Percentiles rank a stretch among this genome's conserved stretches.
These are phyloP conservation scores for Sarocladium oryzae DNA, from an alignment of 2,329 filamentous ascomycete species.

Conservation along the genomic window DNA sequence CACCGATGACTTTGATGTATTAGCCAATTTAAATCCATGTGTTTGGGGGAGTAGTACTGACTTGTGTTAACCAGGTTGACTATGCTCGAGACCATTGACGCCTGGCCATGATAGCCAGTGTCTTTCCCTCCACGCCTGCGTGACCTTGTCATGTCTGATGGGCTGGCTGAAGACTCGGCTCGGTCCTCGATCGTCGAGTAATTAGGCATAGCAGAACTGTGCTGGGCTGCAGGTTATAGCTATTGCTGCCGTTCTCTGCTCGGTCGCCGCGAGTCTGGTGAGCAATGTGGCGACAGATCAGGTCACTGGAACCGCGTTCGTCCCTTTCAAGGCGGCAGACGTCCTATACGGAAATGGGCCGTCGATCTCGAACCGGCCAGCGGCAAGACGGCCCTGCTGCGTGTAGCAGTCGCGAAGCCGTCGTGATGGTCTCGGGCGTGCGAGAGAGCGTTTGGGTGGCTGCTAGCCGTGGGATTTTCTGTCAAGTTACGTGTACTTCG, in stretches of 20 bases:
- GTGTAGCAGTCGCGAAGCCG: constrained; percentile 5
- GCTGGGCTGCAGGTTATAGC: background rate
- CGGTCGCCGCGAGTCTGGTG: background rate
- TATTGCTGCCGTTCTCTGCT: background rate
- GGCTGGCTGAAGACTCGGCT: constrained; percentile 6
- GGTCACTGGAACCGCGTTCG: background rate
- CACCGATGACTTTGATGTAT: constrained; percentile 66
- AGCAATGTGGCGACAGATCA: background rate
- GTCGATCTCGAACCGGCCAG: constrained; percentile 6
- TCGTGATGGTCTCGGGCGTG: background rate
- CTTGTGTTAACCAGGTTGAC: constrained; percentile 97
- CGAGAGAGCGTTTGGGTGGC: background rate
- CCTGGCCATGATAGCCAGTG: constrained; percentile 58
- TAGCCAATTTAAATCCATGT: constrained; percentile 8
- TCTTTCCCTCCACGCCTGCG: constrained; percentile 64
- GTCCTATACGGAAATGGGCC: background rate
- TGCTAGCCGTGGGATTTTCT: too few species aligned
- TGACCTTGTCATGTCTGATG: constrained; percentile 29
- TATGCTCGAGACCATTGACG: constrained; percentile 83
- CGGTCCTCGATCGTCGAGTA: constrained; percentile 7
- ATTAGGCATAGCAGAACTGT: constrained; percentile 6
- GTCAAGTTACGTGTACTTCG: too few species aligned
- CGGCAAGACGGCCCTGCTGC: constrained; percentile 6
- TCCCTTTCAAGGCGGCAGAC: background rate
- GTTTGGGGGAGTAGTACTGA: constrained; percentile 34